Conservation (phyloP, 23 red algal species). For the Chondrus crispus region DNA sequence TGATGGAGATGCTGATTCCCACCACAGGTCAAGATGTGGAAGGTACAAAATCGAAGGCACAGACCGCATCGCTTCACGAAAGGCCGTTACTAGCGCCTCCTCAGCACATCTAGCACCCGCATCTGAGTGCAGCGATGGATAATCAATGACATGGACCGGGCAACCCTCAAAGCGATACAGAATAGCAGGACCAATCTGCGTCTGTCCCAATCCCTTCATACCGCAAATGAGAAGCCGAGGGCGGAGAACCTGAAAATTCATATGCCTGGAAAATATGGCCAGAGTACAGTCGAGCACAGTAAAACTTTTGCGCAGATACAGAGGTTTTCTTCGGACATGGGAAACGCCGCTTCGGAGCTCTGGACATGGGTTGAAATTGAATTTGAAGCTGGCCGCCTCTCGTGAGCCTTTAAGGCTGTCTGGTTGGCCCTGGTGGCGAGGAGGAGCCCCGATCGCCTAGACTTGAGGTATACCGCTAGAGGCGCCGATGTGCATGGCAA, state of each 20-base stretch:
- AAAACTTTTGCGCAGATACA: not conserved
- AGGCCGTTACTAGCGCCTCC: constrained; percentile 67
- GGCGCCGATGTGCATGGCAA: constrained; percentile 86
- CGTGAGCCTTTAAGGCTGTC: constrained; percentile 71
- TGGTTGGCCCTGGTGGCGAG: constrained; percentile 75
- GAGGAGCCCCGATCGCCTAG: constrained; percentile 60
- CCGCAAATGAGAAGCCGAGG: constrained; percentile 73
- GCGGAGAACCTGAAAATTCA: no score
- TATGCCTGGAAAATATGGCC: no score
- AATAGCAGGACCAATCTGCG: constrained; percentile 60
- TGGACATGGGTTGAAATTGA: constrained; percentile 11
- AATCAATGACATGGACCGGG: constrained; percentile 72
- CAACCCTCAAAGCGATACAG: constrained; percentile 71
- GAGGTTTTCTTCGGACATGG: constrained; percentile 38
- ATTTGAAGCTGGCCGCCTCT: not conserved
- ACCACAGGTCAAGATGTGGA: constrained; percentile 77
- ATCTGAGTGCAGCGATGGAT: constrained; percentile 72
- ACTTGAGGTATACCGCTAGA: constrained; percentile 70
- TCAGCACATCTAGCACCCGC: constrained; percentile 46
- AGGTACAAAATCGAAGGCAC: constrained; percentile 79
- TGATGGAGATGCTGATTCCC: constrained; percentile 44
- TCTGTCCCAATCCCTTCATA: constrained; percentile 71
- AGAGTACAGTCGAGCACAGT: no score
- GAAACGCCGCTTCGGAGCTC: constrained; percentile 16
- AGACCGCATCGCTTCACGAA: constrained; percentile 74